Evolutionary conservation across 2,329 filamentous ascomycete genomes (phyloP), one percentile per base, ranked within the genome.

Genomic region (Metarhizium guizhouense): DNA sequence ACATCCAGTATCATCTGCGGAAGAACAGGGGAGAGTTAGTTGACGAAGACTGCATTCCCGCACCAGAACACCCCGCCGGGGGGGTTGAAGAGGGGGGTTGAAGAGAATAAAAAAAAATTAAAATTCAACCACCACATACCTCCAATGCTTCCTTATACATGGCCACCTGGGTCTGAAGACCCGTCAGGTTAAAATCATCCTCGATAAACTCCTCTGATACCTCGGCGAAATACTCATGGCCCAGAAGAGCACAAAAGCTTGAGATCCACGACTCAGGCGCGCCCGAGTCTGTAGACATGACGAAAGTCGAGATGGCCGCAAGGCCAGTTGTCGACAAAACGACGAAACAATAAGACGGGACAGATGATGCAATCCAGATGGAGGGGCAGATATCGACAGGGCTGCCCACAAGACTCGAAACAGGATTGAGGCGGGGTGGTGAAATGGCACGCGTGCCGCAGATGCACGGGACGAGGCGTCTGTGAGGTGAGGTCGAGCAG

Each of bases 91-190:
- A 3, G 32, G 14, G 13, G 30, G 20, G 18, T 18, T 14, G 34
- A 49, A 34, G 16, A 20, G n/a, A 20, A 11, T 16, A 16, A 20
- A 16, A 20, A 45, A 45, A 45, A 18, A 11, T 53, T 34, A 11
- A 34, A 34, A 34, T 34, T 34, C 10, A 11, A 34, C 6, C 32
- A 16, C 5, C 47, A 59, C 66, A 53, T 73, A 86, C 83, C 78
- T 99, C 94, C 60, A 99, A 76, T 13, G 94, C 94, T 74, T 99
- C 94, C 74, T 97, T 99, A 73, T 99, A 99, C 89, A 96, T 96
- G 61, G 90, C 87, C 53, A 99, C 94, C 74, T 97, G 93, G 58
- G 86, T 88, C 73, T 96, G 91, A 66, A 99, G 79, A 52, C 94
- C 94, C 1, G 94, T 99, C 61, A 99, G 79, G 73, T 99, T 99